These are phyloP conservation scores for Torulaspora pretoriensis DNA, from an alignment of 1,139 yeast genomes.

Conservation along the genomic window DNA sequence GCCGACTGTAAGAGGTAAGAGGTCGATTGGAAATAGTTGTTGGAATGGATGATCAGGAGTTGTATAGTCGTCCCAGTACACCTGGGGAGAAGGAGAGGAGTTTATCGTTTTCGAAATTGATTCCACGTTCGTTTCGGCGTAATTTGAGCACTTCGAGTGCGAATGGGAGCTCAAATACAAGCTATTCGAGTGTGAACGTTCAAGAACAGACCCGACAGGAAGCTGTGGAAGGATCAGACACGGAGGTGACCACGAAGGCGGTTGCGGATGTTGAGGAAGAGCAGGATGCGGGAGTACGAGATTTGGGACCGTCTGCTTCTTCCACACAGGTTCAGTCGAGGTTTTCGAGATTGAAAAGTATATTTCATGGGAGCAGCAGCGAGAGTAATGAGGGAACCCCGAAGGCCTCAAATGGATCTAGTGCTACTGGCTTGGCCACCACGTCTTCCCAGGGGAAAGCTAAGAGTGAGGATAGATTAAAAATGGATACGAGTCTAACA, in stretches of 20 bases:
- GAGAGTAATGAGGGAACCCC: constrained; percentile 4
- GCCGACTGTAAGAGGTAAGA: background rate
- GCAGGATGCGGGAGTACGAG: background rate
- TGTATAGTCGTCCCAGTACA: constrained; percentile 13
- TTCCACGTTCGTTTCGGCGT: constrained; percentile 30
- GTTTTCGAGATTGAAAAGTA: constrained; percentile 23
- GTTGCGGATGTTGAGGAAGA: background rate
- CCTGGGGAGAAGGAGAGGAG: constrained; percentile 27
- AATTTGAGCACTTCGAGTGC: constrained; percentile 7
- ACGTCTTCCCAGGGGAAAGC: background rate
- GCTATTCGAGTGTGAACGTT: constrained; percentile 10
- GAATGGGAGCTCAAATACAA: constrained; percentile 10
- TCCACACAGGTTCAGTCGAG: constrained; percentile 14
- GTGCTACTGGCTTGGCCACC: background rate
- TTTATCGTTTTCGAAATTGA: constrained; percentile 31
- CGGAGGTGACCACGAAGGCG: background rate
- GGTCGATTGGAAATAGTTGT: background rate
- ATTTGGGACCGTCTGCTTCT: background rate
- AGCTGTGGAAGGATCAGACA: background rate
- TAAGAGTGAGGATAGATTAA: background rate
- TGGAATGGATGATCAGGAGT: constrained; percentile 13
- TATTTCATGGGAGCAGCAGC: constrained; percentile 18
- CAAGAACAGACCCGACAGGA: constrained; percentile 10
- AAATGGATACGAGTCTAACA: background rate
- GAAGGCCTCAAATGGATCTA: background rate